A percentile compares a stretch with the other conserved stretches of the same genome.
Conservation (phyloP, 176 grass and related monocot genomes). For the Eragrostis nindensis region DNA sequence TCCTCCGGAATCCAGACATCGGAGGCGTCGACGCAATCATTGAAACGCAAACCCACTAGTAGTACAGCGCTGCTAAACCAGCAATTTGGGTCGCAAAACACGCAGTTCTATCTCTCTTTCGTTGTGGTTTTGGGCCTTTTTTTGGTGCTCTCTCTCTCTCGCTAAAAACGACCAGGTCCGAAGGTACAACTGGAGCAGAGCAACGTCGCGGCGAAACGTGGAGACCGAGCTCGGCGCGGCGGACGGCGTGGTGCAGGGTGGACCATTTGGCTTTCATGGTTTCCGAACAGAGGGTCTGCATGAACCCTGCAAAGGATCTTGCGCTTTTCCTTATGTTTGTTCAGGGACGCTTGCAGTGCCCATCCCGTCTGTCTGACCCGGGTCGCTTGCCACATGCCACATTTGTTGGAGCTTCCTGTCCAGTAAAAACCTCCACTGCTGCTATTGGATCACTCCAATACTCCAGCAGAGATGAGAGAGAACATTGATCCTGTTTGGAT, state of each 20-base stretch:
- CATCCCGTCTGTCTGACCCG: not conserved
- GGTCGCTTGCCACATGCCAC: not conserved
- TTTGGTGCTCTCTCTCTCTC: no score
- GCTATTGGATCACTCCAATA: not conserved
- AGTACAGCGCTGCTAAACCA: not conserved
- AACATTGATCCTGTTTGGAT: no score
- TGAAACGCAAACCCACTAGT: not conserved
- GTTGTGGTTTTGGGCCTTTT: no score
- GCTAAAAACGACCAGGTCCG: no score
- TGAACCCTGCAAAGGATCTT: not conserved
- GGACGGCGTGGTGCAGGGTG: not conserved
- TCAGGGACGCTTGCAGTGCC: not conserved
- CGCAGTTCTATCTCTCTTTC: no score
- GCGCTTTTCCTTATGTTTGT: not conserved
- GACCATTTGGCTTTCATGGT: not conserved
- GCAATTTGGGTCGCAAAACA: not conserved
- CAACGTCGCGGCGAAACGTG: not conserved
- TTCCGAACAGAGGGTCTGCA: not conserved
- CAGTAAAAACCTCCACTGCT: not conserved
- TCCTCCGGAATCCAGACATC: not conserved
- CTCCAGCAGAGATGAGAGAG: no score
- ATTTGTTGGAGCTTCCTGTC: not conserved
- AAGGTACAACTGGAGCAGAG: no score
- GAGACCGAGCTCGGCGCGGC: not conserved
- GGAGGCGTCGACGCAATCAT: conserved; percentile 21